Conservation (phyloP, 768 basidiomycete genomes). For the Dentipellis fragilis region DNA sequence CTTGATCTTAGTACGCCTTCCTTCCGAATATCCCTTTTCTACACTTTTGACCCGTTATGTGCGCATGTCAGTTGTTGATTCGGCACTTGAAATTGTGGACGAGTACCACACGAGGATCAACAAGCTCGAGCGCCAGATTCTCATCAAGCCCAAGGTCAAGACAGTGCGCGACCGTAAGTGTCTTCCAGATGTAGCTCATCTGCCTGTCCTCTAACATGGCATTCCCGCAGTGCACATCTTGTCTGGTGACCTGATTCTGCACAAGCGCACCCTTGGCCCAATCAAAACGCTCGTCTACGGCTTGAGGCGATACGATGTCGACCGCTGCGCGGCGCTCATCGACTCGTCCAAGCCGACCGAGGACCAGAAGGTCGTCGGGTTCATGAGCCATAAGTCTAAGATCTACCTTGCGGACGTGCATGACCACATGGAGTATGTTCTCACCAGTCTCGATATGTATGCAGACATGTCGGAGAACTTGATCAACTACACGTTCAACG, state of each 20-base stretch:
- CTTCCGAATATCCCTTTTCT: not conserved
- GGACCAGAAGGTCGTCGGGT: conserved; percentile 37
- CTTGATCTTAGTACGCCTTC: conserved; percentile 39
- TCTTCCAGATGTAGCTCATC: not conserved
- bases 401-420: conserved; percentile 66
- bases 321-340: conserved; percentile 50
- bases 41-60: not conserved
- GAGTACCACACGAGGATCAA: conserved; percentile 55
- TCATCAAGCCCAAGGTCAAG: conserved; percentile 50
- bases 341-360: conserved; percentile 25
- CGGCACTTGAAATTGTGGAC: conserved; percentile 57
- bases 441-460: conserved; percentile 67
- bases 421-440: conserved; percentile 68
- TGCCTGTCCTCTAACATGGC: too few relatives aligned
- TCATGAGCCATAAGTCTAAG: conserved; percentile 59
- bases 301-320: conserved; percentile 58
- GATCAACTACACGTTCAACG: conserved; percentile 69
- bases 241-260: conserved; percentile 62
- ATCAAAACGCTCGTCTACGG: conserved; percentile 63
- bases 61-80: conserved; percentile 46
- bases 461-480: conserved; percentile 59
- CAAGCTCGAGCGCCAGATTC: conserved; percentile 47
- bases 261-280: conserved; percentile 66
- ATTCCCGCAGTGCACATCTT: conserved; percentile 54
- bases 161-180: conserved; percentile 47